These are phyloP conservation scores for Aspergillus baeticus DNA, from an alignment of 495 filamentous ascomycete genomes.

Conservation along the genomic window DNA sequence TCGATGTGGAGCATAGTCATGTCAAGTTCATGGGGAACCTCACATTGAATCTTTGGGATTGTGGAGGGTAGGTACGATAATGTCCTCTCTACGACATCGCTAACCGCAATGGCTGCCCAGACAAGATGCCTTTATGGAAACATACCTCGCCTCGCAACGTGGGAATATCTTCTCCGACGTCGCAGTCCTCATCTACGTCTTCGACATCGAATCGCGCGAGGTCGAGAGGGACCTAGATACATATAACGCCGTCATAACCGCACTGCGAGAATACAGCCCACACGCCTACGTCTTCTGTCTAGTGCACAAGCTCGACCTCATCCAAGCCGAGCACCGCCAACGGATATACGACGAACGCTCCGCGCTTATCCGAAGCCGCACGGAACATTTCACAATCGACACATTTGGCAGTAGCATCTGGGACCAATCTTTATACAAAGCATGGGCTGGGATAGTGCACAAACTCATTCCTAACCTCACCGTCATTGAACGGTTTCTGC, in stretches of 20 bases:
- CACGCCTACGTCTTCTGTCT: constrained; percentile 85
- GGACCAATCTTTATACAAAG: constrained; percentile 97
- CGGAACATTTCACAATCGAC: constrained; percentile 65
- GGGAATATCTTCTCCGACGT: constrained; percentile 95
- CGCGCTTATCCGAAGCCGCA: constrained; percentile 68
- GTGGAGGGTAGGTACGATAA: constrained; percentile 65
- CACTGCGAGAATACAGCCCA: constrained; percentile 80
- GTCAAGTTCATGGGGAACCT: constrained; percentile 98
- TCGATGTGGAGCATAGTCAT: constrained; percentile 96
- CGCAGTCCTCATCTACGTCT: constrained; percentile 97
- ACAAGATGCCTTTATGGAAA: constrained; percentile 98
- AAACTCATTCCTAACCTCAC: constrained; percentile 89
- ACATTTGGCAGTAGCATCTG: constrained; percentile 94
- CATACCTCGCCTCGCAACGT: constrained; percentile 90
- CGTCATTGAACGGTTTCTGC: constrained; percentile 83
- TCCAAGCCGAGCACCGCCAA: constrained; percentile 72
- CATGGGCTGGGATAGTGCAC: constrained; percentile 97
- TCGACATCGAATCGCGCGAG: constrained; percentile 94
- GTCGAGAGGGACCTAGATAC: constrained; percentile 87
- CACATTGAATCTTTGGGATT: constrained; percentile 97
- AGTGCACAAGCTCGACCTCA: constrained; percentile 99
- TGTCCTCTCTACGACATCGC: not conserved
- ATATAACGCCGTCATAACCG: constrained; percentile 81
- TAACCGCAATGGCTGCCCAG: constrained; percentile 25
- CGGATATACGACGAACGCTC: constrained; percentile 79